Percentiles rank a stretch among this genome's conserved stretches.
These are phyloP conservation scores for Lithocarpus polystachyus DNA, from an alignment of 306 rosid species.

Conservation along the genomic window DNA sequence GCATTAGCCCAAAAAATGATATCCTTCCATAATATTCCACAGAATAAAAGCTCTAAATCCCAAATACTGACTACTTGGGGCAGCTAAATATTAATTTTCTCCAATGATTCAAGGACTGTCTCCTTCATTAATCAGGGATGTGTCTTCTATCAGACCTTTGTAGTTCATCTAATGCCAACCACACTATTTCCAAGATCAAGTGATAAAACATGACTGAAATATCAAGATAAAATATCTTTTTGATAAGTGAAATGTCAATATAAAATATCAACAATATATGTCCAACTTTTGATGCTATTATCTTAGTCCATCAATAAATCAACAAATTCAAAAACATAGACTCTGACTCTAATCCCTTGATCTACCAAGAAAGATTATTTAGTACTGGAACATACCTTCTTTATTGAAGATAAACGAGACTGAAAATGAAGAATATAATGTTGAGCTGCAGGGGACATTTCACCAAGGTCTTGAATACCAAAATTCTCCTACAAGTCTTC, in stretches of 20 bases:
- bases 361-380: not conserved
- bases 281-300: conserved; percentile 8
- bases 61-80: not conserved
- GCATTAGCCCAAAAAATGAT: not conserved
- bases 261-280: not conserved
- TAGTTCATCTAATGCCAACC: conserved; percentile 5
- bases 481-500: conserved; percentile 35
- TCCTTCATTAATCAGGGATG: not conserved
- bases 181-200: conserved; percentile 9
- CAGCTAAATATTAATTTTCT: not conserved
- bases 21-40: not conserved
- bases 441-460: conserved; percentile 72
- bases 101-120: not conserved
- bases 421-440: conserved; percentile 67
- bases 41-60: not conserved
- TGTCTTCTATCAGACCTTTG: not conserved
- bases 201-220: conserved; percentile 8
- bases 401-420: conserved; percentile 68
- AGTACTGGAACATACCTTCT: conserved; percentile 54
- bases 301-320: conserved; percentile 1
- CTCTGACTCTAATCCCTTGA: not conserved
- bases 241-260: too few species aligned
- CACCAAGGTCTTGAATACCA: conserved; percentile 62
- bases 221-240: not conserved
- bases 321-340: not conserved